Percentiles rank a stretch among this genome's conserved stretches.
Evolutionary conservation across 495 filamentous ascomycete genomes (phyloP).

Genomic region (Neurospora africana): DNA sequence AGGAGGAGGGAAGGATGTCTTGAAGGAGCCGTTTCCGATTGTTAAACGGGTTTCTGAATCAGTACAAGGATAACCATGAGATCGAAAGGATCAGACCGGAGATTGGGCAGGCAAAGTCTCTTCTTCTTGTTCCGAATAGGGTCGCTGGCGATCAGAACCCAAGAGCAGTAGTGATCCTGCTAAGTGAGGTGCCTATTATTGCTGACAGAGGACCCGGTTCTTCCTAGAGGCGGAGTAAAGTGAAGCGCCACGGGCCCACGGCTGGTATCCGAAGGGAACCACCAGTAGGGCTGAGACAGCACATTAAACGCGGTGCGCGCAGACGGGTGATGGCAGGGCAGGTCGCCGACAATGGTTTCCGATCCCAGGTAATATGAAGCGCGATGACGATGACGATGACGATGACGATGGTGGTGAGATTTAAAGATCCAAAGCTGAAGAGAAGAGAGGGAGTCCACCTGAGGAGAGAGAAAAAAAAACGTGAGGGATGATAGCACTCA

Average conservation of each 20-base stretch:
- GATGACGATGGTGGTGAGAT: not conserved
- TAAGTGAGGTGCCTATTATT: not conserved
- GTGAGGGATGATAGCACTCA: not conserved
- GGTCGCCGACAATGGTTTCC: not conserved
- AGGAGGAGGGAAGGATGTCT: not conserved
- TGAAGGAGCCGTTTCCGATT: not conserved
- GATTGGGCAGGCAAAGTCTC: slow-evolving; percentile 10
- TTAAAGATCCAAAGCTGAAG: not conserved
- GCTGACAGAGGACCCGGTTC: not conserved
- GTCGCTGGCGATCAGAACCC: not conserved
- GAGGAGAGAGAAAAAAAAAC: not conserved
- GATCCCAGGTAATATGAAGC: not conserved
- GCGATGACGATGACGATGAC: not conserved
- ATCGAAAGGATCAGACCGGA: not conserved
- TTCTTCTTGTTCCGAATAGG: slow-evolving; percentile 4
- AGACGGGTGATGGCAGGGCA: not conserved
- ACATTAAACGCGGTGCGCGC: not conserved
- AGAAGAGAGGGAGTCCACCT: not conserved
- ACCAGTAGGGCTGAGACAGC: not conserved
- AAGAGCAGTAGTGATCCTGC: not conserved
- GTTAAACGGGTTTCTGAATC: not conserved
- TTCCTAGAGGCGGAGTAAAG: not conserved
- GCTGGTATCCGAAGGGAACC: not conserved
- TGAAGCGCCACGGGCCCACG: not conserved
- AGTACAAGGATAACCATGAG: not conserved